Evolutionary conservation across 768 basidiomycete genomes (phyloP).

Genomic region (Rhodotorula babjevae): DNA sequence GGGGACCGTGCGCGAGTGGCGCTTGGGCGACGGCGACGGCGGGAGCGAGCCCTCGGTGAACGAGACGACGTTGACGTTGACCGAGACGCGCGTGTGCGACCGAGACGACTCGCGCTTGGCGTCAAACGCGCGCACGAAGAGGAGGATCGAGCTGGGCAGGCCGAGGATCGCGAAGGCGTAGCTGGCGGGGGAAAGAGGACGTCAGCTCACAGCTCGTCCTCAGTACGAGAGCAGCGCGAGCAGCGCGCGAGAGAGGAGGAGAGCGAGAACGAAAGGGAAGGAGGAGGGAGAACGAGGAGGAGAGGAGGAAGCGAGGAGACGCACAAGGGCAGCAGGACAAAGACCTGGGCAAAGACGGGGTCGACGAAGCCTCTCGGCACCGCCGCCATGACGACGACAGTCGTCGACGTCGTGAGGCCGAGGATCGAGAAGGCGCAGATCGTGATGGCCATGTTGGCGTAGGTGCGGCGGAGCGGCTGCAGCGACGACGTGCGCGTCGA

Average conservation of each 20-base stretch:
- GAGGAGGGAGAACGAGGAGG: not conserved
- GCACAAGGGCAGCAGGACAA: constrained; percentile 4
- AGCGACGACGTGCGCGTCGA: not conserved
- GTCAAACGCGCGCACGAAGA: not conserved
- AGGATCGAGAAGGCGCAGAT: constrained; percentile 3
- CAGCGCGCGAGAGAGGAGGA: too few species aligned
- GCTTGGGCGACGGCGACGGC: not conserved
- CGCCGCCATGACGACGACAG: not conserved
- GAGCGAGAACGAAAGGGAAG: too few species aligned
- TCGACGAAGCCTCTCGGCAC: not conserved
- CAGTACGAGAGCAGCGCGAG: too few species aligned
- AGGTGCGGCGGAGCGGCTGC: not conserved
- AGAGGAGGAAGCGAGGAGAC: not conserved
- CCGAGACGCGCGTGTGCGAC: not conserved
- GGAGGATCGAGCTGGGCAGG: not conserved
- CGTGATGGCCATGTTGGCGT: not conserved
- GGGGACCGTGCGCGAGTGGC: not conserved
- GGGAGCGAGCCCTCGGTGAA: not conserved
- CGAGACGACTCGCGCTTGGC: not conserved
- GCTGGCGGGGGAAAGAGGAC: not conserved
- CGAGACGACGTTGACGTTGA: not conserved
- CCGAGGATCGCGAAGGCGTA: constrained; percentile 7
- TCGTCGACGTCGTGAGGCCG: constrained; percentile 5
- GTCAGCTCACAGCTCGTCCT: too few species aligned
- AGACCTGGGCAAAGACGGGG: not conserved